Percentiles rank a stretch among this genome's conserved stretches.
Evolutionary conservation across 2,329 filamentous ascomycete species (phyloP).

Genomic region (Phialemoniopsis sp.): DNA sequence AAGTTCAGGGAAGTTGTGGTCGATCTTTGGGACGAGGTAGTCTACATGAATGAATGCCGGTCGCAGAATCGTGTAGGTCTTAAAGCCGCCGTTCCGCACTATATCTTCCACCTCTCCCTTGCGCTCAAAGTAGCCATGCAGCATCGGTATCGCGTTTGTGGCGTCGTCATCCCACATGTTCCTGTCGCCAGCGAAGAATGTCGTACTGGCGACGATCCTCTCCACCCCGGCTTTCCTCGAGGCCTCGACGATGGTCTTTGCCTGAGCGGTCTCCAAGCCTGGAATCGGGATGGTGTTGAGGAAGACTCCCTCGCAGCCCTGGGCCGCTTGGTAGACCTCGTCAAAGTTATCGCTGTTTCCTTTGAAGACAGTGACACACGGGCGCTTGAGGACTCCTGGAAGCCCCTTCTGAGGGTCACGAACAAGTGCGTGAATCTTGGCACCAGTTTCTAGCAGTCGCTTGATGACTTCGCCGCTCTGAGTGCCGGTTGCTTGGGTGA

Average conservation of each 20-base stretch:
- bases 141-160: constrained; percentile 9
- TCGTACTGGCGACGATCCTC: constrained; percentile 19
- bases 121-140: constrained; percentile 24
- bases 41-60: constrained; percentile 22
- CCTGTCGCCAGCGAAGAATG: constrained; percentile 11
- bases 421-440: constrained; percentile 28
- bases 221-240: constrained; percentile 23
- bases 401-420: constrained; percentile 23
- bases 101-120: constrained; percentile 29
- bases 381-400: constrained; percentile 15
- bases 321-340: constrained; percentile 20
- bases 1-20: constrained; percentile 21
- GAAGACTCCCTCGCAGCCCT: constrained; percentile 26
- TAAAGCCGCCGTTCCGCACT: constrained; percentile 20
- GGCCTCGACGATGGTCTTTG: constrained; percentile 23
- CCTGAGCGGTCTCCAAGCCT: constrained; percentile 21
- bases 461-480: constrained; percentile 22
- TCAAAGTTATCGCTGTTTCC: constrained; percentile 27
- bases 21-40: constrained; percentile 14
- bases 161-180: constrained; percentile 16
- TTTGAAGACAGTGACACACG: constrained; percentile 25
- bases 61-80: constrained; percentile 26
- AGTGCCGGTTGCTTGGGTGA: constrained; percentile 28
- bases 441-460: constrained; percentile 25
- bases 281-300: constrained; percentile 18